Percentiles rank a stretch among this genome's conserved stretches.
These are phyloP conservation scores for Balansia obtecta DNA, from an alignment of 2,329 filamentous ascomycete species.

Conservation along the genomic window DNA sequence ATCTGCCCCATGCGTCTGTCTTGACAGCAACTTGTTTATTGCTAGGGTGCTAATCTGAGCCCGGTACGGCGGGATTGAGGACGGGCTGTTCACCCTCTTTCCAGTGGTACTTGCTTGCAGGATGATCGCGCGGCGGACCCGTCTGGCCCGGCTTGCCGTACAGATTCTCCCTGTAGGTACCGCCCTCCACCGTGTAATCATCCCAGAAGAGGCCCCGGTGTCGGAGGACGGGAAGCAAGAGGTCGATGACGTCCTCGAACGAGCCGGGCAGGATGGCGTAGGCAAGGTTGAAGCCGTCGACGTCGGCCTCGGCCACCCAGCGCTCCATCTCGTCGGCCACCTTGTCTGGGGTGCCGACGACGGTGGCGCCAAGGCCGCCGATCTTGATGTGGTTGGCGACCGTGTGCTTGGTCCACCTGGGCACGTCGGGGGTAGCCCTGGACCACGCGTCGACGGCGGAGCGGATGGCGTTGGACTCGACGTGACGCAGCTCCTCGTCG, in stretches of 20 bases:
- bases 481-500: constrained; percentile 48
- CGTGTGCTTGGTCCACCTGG: constrained; percentile 23
- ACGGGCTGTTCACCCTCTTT: constrained; percentile 16
- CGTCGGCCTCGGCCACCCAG: constrained; percentile 38
- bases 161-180: constrained; percentile 31
- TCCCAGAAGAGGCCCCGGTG: constrained; percentile 44
- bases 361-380: constrained; percentile 18
- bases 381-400: constrained; percentile 21
- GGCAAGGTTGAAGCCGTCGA: constrained; percentile 40
- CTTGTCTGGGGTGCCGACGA: constrained; percentile 17
- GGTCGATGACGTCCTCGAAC: constrained; percentile 53
- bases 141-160: constrained; percentile 22
- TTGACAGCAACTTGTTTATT: background rate
- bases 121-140: constrained; percentile 24
- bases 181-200: constrained; percentile 29
- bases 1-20: background rate
- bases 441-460: constrained; percentile 37
- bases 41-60: background rate
- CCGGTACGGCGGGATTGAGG: background rate
- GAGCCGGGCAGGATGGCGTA: constrained; percentile 37
- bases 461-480: constrained; percentile 50
- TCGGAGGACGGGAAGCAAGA: constrained; percentile 50
- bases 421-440: constrained; percentile 18
- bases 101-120: constrained; percentile 28
- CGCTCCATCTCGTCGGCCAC: constrained; percentile 22